Conservation (phyloP, 192 early-diverging fungal genomes). For the Coemansia sp. region DNA sequence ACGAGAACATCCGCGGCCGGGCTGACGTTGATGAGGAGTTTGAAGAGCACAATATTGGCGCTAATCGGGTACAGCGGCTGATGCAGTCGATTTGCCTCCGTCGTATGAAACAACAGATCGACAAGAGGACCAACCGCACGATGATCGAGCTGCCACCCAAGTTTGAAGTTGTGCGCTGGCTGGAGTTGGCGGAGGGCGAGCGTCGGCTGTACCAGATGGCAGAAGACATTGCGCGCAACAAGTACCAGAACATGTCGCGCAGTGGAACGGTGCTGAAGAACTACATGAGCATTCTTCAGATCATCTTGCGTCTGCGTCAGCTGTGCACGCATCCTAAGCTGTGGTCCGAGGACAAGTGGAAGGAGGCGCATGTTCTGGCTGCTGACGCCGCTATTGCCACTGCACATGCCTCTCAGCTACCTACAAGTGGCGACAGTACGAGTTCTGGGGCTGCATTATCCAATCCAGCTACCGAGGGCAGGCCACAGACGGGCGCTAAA, state of each 20-base stretch:
- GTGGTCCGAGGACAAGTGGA: slow-evolving; percentile 52
- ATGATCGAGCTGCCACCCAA: slow-evolving; percentile 77
- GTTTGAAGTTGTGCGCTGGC: slow-evolving; percentile 58
- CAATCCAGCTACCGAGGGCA: neutral
- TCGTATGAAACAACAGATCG: slow-evolving; percentile 79
- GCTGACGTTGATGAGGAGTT: slow-evolving; percentile 3
- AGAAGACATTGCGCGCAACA: slow-evolving; percentile 64
- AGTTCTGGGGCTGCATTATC: neutral
- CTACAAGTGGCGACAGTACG: neutral
- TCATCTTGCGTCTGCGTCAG: slow-evolving; percentile 62
- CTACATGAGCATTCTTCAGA: slow-evolving; percentile 63
- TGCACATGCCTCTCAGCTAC: slow-evolving; percentile 2
- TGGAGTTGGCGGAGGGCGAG: slow-evolving; percentile 64
- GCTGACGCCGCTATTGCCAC: slow-evolving; percentile 22
- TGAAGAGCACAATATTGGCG: slow-evolving; percentile 38
- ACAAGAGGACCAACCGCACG: slow-evolving; percentile 64
- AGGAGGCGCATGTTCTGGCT: slow-evolving; percentile 34
- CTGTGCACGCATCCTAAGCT: slow-evolving; percentile 65
- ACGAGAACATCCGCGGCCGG: slow-evolving; percentile 52
- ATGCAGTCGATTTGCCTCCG: slow-evolving; percentile 63
- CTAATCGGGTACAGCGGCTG: slow-evolving; percentile 44
- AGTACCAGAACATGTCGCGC: slow-evolving; percentile 59
- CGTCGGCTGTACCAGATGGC: slow-evolving; percentile 69
- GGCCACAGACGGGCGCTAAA: neutral
- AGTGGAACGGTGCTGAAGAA: slow-evolving; percentile 64